A percentile compares a stretch with the other conserved stretches of the same genome.
phyloP scores from a whole-genome alignment of 2,329 filamentous ascomycete genomes.

The Geoglossum cookeanum region DNA sequence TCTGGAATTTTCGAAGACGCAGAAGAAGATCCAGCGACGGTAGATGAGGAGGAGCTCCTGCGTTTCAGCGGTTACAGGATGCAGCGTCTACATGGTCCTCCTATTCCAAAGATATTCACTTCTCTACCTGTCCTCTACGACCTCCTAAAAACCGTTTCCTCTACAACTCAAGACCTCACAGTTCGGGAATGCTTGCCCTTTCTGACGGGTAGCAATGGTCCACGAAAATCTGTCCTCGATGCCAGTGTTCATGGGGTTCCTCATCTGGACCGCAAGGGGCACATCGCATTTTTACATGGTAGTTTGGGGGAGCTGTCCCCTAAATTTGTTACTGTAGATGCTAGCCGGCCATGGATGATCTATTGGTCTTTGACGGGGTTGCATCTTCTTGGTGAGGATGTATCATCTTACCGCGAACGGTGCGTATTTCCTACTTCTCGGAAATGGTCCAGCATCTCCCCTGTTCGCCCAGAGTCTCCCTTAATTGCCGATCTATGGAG shows the following conservation, averaged over 20 bases:
- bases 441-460: not conserved
- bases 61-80: not conserved
- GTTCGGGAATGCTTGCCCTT: slow-evolving; percentile 49
- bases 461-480: not conserved
- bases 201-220: slow-evolving; percentile 32
- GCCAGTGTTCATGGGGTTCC: slow-evolving; percentile 49
- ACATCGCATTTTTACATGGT: slow-evolving; percentile 29
- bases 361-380: slow-evolving; percentile 80
- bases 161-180: slow-evolving; percentile 47
- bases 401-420: slow-evolving; percentile 42
- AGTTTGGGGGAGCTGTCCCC: slow-evolving; percentile 42
- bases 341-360: slow-evolving; percentile 79
- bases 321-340: slow-evolving; percentile 56
- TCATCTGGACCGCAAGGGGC: slow-evolving; percentile 43
- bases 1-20: not conserved
- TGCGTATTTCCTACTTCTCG: slow-evolving; percentile 18
- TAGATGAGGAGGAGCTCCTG: not conserved
- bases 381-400: slow-evolving; percentile 56
- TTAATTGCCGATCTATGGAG: not conserved
- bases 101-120: slow-evolving; percentile 35
- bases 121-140: slow-evolving; percentile 44
- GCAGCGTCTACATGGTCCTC: slow-evolving; percentile 2
- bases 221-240: slow-evolving; percentile 25
- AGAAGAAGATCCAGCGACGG: not conserved
- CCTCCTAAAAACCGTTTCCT: slow-evolving; percentile 45